phyloP scores from a whole-genome alignment of 805 yeast genomes.

The Cyberlindnera mycetangii region DNA sequence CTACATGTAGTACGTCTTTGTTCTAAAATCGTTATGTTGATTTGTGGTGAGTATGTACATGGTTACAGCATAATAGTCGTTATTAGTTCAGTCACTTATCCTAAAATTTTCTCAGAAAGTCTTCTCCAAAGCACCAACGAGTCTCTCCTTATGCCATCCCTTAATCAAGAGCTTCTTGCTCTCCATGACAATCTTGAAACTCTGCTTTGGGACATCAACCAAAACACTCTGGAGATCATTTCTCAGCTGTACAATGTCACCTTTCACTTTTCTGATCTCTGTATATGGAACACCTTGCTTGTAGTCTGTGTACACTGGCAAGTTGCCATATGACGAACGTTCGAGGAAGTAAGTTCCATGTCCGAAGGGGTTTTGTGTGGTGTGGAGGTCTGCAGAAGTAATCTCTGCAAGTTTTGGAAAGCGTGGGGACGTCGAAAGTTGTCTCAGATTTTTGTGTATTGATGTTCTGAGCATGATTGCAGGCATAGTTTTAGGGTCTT shows the following conservation, averaged over 20 bases:
- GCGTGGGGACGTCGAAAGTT: constrained; percentile 13
- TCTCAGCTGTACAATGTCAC: constrained; percentile 63
- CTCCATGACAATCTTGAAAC: constrained; percentile 46
- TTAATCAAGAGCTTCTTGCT: constrained; percentile 43
- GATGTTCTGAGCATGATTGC: constrained; percentile 11
- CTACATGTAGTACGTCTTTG: background rate
- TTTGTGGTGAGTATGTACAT: constrained; percentile 5
- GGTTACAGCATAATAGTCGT: background rate
- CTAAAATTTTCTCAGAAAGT: constrained; percentile 16
- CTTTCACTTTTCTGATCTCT: constrained; percentile 67
- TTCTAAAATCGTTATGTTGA: background rate
- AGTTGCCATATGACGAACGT: constrained; percentile 60
- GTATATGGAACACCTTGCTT: constrained; percentile 65
- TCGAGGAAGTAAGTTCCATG: constrained; percentile 32
- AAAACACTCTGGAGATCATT: constrained; percentile 56
- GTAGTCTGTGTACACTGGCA: constrained; percentile 77
- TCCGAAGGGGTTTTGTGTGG: constrained; percentile 25
- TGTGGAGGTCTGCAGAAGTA: constrained; percentile 27
- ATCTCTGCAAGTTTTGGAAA: constrained; percentile 33
- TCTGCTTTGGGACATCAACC: constrained; percentile 44
- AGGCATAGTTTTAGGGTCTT: too few relatives aligned
- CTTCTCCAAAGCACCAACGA: constrained; percentile 17
- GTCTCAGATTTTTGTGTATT: constrained; percentile 10
- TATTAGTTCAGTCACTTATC: background rate
- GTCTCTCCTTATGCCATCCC: constrained; percentile 24